A percentile compares a stretch with the other conserved stretches of the same genome.
Evolutionary conservation across 768 basidiomycete genomes (phyloP).

Genomic region (Podaxis sp.): DNA sequence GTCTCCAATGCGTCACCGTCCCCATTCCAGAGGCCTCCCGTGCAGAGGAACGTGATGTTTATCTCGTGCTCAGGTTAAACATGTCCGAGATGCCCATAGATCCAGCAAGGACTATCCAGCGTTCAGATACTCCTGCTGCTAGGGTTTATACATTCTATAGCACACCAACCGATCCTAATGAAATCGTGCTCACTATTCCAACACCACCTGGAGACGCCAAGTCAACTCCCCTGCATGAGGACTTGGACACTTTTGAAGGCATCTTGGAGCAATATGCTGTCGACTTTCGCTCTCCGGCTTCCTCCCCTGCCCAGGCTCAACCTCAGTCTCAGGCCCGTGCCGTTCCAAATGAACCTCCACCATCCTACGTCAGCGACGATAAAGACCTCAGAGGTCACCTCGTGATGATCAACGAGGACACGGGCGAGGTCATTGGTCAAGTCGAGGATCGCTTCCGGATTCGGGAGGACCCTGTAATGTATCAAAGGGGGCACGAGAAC

Average conservation of each 20-base stretch:
- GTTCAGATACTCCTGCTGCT: conserved; percentile 32
- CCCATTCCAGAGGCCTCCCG: conserved; percentile 31
- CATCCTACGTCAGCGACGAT: conserved; percentile 21
- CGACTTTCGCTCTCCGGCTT: conserved; percentile 32
- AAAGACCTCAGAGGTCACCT: conserved; percentile 55
- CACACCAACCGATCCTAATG: conserved; percentile 35
- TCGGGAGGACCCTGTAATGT: conserved; percentile 57
- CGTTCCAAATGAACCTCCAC: conserved; percentile 16
- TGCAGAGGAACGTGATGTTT: conserved; percentile 52
- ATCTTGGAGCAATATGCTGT: conserved; percentile 63
- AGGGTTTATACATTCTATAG: conserved; percentile 46
- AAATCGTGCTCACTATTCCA: conserved; percentile 37
- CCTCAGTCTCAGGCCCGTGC: conserved; percentile 6
- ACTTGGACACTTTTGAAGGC: conserved; percentile 64
- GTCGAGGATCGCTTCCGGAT: conserved; percentile 58
- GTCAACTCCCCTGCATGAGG: conserved; percentile 42
- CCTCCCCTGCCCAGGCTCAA: conserved; percentile 14
- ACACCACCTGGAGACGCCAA: conserved; percentile 27
- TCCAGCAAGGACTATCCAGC: conserved; percentile 48
- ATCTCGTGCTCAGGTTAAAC: conserved; percentile 62
- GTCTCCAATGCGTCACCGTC: conserved; percentile 64
- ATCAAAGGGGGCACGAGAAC: conserved; percentile 47
- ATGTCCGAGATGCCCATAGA: conserved; percentile 59
- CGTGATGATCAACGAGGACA: conserved; percentile 71
- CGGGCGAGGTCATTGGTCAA: conserved; percentile 70